phyloP scores from a whole-genome alignment of 129 eudicot species.

The Saussurea involucrata region DNA sequence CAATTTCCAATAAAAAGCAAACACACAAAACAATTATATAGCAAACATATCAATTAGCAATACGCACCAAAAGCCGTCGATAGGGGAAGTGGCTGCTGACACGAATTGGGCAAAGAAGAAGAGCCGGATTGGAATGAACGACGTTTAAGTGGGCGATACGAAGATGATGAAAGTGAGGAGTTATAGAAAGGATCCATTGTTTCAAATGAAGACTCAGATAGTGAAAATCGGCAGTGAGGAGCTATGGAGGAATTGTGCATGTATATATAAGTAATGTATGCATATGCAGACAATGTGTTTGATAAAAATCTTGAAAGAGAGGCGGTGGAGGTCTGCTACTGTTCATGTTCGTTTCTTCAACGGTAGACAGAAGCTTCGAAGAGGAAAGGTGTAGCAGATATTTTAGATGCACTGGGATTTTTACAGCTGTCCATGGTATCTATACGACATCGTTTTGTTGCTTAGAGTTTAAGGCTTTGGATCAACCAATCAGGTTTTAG shows the following conservation, averaged over 20 bases:
- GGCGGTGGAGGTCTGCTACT: slow-evolving; percentile 35
- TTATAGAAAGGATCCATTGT: slow-evolving; percentile 4
- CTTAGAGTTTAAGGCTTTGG: slow-evolving; percentile 6
- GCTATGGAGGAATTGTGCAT: not conserved
- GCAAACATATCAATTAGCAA: not conserved
- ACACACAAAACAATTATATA: not conserved
- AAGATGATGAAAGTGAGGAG: slow-evolving; percentile 7
- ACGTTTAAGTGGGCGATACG: not conserved
- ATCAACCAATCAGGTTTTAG: slow-evolving; percentile 11
- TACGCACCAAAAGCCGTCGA: slow-evolving; percentile 9
- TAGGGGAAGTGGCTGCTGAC: slow-evolving; percentile 6
- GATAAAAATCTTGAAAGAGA: slow-evolving; percentile 25
- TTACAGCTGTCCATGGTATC: not conserved
- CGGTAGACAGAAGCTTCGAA: slow-evolving; percentile 21
- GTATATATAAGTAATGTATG: slow-evolving; percentile 15
- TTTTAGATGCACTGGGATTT: slow-evolving; percentile 5
- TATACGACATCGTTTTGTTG: slow-evolving; percentile 7
- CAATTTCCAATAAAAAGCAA: not conserved
- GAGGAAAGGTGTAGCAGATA: slow-evolving; percentile 21
- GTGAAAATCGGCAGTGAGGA: not conserved
- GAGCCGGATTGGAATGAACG: not conserved
- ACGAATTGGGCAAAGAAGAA: not conserved
- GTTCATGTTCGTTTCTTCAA: slow-evolving; percentile 26
- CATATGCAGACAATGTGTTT: slow-evolving; percentile 20
- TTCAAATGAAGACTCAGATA: not conserved